Conservation (phyloP, 208 protist species). For the Trypanosoma avium region DNA sequence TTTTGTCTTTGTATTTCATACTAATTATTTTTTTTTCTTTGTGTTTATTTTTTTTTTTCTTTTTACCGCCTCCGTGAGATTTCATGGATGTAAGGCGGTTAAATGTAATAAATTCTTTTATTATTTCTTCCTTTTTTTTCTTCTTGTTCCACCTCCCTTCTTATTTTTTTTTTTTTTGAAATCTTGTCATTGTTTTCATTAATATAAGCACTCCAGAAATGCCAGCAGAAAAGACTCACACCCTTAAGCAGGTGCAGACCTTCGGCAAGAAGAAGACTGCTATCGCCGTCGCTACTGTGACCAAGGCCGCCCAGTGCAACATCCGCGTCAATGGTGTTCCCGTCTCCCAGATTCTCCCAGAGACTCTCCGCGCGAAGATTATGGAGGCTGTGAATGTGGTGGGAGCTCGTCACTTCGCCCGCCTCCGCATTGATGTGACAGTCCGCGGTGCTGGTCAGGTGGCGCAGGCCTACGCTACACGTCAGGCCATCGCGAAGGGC, state of each 20-base stretch:
- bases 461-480: constrained; percentile 98
- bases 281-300: constrained; percentile 98
- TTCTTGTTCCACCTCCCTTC: constrained; percentile 7
- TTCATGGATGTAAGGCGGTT: no score
- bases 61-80: no score
- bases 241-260: constrained; percentile 92
- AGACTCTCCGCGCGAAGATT: constrained; percentile 98
- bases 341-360: constrained; percentile 96
- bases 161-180: constrained; percentile 22
- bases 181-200: constrained; percentile 9
- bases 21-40: constrained; percentile 2
- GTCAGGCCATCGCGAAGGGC: constrained; percentile 99
- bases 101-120: no score
- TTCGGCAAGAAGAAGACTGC: constrained; percentile 99
- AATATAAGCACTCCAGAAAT: constrained; percentile 44
- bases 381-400: constrained; percentile 97
- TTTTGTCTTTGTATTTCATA: neutral
- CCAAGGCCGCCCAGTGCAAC: constrained; percentile 94
- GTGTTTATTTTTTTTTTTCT: constrained; percentile 1
- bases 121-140: constrained; percentile 6
- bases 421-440: constrained; percentile 97
- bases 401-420: constrained; percentile 92
- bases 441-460: constrained; percentile 98
- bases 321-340: constrained; percentile 99
- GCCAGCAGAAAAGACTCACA: constrained; percentile 69